Evolutionary conservation across 2,329 filamentous ascomycete genomes (phyloP).

Genomic region (Trichophyton schoenleinii): DNA sequence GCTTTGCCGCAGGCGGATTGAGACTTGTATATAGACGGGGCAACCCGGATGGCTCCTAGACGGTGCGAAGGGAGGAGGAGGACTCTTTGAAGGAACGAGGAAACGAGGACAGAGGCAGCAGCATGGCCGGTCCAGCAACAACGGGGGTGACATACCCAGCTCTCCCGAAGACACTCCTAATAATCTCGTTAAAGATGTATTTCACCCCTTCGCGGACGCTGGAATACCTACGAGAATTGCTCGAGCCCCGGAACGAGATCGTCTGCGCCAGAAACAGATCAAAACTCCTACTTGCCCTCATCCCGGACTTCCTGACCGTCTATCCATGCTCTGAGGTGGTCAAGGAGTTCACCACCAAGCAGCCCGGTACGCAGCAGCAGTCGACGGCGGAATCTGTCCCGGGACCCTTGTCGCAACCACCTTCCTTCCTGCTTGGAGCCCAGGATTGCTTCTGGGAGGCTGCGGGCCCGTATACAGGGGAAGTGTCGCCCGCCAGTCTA

Average conservation of each 20-base stretch:
- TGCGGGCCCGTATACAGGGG: constrained; percentile 62
- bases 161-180: constrained; percentile 27
- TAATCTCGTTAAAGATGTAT: constrained; percentile 39
- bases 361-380: constrained; percentile 10
- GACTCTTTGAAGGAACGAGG: neutral
- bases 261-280: constrained; percentile 32
- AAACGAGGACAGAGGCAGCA: neutral
- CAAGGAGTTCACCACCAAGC: constrained; percentile 16
- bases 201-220: constrained; percentile 54
- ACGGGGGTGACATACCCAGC: constrained; percentile 17
- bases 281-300: constrained; percentile 58
- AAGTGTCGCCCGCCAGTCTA: constrained; percentile 58
- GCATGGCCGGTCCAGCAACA: neutral
- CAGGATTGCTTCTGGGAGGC: constrained; percentile 64
- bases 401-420: constrained; percentile 23
- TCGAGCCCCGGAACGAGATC: constrained; percentile 36
- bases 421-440: constrained; percentile 53
- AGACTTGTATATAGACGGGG: neutral
- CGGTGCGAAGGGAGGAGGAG: neutral
- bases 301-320: constrained; percentile 65
- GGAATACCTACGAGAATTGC: constrained; percentile 40
- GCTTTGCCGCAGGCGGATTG: neutral
- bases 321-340: constrained; percentile 33
- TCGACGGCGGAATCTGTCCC: constrained; percentile 20
- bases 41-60: neutral